phyloP scores from a whole-genome alignment of 129 eudicot genomes.

The Tanacetum coccineum region DNA sequence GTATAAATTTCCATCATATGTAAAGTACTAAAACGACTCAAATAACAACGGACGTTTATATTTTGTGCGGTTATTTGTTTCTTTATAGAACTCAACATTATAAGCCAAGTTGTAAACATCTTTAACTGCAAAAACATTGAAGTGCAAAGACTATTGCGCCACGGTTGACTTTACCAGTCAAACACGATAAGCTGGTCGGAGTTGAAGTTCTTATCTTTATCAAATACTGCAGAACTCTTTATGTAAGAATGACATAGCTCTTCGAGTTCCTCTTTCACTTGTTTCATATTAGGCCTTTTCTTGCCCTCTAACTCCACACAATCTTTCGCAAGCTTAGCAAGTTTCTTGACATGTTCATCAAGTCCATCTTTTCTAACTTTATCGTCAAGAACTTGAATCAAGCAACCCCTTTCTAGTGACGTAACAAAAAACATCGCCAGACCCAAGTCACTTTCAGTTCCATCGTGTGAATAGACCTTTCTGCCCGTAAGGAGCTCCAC shows the following conservation, averaged over 20 bases:
- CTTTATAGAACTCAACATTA: too few relatives aligned
- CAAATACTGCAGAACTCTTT: slow-evolving; percentile 11
- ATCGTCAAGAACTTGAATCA: slow-evolving; percentile 26
- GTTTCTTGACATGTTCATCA: slow-evolving; percentile 14
- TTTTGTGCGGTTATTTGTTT: too few relatives aligned
- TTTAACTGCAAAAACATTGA: neutral
- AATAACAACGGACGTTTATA: too few relatives aligned
- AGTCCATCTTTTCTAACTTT: slow-evolving; percentile 23
- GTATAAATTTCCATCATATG: too few relatives aligned
- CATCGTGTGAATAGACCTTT: slow-evolving; percentile 29
- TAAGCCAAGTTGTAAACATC: neutral
- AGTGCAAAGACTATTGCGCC: neutral
- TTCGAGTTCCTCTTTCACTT: slow-evolving; percentile 20
- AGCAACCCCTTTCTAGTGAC: slow-evolving; percentile 13
- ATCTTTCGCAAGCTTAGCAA: slow-evolving; percentile 14
- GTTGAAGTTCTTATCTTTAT: slow-evolving; percentile 16
- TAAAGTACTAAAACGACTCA: too few relatives aligned
- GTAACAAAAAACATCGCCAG: slow-evolving; percentile 24
- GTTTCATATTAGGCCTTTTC: slow-evolving; percentile 26
- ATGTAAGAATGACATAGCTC: slow-evolving; percentile 11
- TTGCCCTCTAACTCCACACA: slow-evolving; percentile 21
- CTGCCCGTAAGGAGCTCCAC: slow-evolving; percentile 29
- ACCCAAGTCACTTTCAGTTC: slow-evolving; percentile 24
- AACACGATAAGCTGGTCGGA: slow-evolving; percentile 4
- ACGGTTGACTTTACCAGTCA: neutral